A percentile compares a stretch with the other conserved stretches of the same genome.
These are phyloP conservation scores for Apiospora aurea DNA, from an alignment of 2,329 filamentous ascomycete genomes.

Conservation along the genomic window DNA sequence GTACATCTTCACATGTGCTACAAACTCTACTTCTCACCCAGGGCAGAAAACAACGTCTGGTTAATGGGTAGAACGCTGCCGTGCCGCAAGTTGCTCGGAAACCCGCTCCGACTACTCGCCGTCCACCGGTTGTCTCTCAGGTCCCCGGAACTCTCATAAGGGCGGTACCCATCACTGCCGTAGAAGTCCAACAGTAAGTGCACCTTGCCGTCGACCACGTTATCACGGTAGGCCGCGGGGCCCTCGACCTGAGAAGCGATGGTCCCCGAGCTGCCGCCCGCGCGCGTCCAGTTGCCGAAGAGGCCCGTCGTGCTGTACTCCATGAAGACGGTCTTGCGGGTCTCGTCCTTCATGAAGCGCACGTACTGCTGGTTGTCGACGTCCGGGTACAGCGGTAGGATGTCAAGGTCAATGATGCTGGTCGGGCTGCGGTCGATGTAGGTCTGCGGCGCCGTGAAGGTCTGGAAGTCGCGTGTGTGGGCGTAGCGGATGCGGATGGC, in stretches of 20 bases:
- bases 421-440: conserved; percentile 57
- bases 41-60: conserved; percentile 49
- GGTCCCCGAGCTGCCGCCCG: conserved; percentile 46
- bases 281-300: conserved; percentile 59
- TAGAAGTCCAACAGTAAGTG: conserved; percentile 60
- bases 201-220: conserved; percentile 45
- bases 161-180: conserved; percentile 55
- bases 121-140: conserved; percentile 51
- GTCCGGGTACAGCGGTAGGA: conserved; percentile 52
- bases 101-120: conserved; percentile 49
- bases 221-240: conserved; percentile 53
- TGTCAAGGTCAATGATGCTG: conserved; percentile 63
- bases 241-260: conserved; percentile 54
- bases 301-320: conserved; percentile 56
- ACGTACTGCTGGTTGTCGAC: conserved; percentile 51
- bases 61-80: conserved; percentile 58
- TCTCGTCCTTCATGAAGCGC: conserved; percentile 64
- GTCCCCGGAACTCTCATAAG: conserved; percentile 54
- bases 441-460: conserved; percentile 57
- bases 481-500: conserved; percentile 59
- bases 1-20: neutral
- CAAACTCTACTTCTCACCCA: conserved; percentile 47
- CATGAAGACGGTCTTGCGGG: conserved; percentile 57
- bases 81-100: conserved; percentile 58
- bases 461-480: conserved; percentile 61